phyloP scores from a whole-genome alignment of 2,329 filamentous ascomycete species.

The Fusarium tricinctum region DNA sequence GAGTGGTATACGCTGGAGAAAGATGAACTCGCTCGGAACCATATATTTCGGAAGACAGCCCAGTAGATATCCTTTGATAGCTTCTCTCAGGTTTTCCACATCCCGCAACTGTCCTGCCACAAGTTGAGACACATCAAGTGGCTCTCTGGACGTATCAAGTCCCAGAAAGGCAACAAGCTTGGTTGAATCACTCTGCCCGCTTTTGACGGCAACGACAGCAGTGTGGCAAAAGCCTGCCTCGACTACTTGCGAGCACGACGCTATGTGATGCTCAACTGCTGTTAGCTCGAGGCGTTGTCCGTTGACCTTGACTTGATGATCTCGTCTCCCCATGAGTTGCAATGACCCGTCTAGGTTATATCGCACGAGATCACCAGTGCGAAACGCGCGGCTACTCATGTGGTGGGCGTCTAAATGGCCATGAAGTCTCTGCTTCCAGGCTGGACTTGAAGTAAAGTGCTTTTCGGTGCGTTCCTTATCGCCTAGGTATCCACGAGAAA shows the following conservation, averaged over 20 bases:
- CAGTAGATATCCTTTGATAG: neutral
- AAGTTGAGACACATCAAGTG: neutral
- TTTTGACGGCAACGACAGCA: slow-evolving; percentile 3
- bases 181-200: neutral
- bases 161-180: slow-evolving; percentile 12
- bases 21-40: neutral
- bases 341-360: slow-evolving; percentile 15
- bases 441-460: neutral
- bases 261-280: slow-evolving; percentile 4
- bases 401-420: neutral
- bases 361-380: slow-evolving; percentile 5
- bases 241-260: neutral
- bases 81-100: neutral
- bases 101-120: neutral
- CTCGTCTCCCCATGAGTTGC: slow-evolving; percentile 2
- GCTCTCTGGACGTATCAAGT: neutral
- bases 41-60: neutral
- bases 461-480: neutral
- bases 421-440: neutral
- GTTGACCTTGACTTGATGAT: slow-evolving; percentile 15
- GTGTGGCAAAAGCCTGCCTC: neutral
- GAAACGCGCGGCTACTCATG: neutral
- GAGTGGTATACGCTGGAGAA: slow-evolving; percentile 3
- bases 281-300: slow-evolving; percentile 8
- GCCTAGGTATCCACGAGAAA: slow-evolving; percentile 1